Evolutionary conservation across 192 early-diverging fungal species (phyloP).

Genomic region (Coemansia sp.): DNA sequence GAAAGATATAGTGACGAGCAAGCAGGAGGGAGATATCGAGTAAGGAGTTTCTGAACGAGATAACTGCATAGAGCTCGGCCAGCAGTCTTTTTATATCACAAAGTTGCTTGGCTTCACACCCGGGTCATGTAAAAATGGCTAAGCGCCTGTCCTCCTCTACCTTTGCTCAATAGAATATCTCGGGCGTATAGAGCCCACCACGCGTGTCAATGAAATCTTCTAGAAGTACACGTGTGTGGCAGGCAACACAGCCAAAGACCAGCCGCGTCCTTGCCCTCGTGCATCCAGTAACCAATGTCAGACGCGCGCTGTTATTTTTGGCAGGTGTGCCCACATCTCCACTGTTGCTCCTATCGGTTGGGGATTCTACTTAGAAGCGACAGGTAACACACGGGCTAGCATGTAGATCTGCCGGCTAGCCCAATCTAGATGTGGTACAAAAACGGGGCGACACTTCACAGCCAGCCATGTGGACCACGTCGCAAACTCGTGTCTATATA

Average conservation of each 20-base stretch:
- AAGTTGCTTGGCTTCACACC: too few species aligned
- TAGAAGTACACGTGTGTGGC: conserved; percentile 1
- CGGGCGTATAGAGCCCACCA: neutral
- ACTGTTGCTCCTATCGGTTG: conserved; percentile 3
- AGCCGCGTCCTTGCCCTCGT: conserved; percentile 6
- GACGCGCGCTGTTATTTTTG: neutral
- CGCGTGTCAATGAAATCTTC: neutral
- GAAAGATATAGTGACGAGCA: neutral
- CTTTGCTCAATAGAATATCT: neutral
- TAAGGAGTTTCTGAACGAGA: neutral
- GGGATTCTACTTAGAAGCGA: neutral
- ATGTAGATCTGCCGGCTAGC: neutral
- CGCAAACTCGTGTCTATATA: neutral
- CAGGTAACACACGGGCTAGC: neutral
- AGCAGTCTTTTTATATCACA: neutral
- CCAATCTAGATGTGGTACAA: neutral
- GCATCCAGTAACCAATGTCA: neutral
- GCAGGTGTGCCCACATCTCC: neutral
- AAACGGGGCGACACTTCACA: neutral
- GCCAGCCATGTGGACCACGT: conserved; percentile 3
- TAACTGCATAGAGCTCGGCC: neutral
- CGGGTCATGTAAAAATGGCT: neutral
- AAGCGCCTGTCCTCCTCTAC: neutral
- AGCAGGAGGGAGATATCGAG: neutral
- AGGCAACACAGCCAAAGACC: neutral